Evolutionary conservation across 257 asterid genomes (phyloP).

Genomic region (Leonotis leonurus): DNA sequence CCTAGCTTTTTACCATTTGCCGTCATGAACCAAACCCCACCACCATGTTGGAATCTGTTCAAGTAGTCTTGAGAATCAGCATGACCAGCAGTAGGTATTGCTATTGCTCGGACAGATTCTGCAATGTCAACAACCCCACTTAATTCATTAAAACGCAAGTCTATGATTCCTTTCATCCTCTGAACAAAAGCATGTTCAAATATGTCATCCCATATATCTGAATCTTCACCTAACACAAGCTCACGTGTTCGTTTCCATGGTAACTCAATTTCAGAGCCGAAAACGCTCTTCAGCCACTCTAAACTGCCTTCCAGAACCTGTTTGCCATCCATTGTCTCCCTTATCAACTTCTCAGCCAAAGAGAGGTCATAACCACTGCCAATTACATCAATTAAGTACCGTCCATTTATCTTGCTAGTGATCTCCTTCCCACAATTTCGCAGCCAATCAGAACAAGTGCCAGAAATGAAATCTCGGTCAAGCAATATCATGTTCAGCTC

Average conservation of each 20-base stretch:
- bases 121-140: conserved; percentile 54
- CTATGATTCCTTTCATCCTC: conserved; percentile 83
- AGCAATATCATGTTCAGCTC: conserved; percentile 68
- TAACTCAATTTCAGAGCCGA: conserved; percentile 94
- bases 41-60: conserved; percentile 47
- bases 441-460: conserved; percentile 91
- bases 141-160: conserved; percentile 63
- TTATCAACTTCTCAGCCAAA: conserved; percentile 78
- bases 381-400: conserved; percentile 75
- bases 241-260: conserved; percentile 96
- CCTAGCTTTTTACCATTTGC: conserved; percentile 51
- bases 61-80: conserved; percentile 48
- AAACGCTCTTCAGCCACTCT: conserved; percentile 96
- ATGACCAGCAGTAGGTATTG: conserved; percentile 43
- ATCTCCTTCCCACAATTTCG: conserved; percentile 87
- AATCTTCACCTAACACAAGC: conserved; percentile 93
- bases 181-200: conserved; percentile 88
- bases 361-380: conserved; percentile 83
- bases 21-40: conserved; percentile 92
- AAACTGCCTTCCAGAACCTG: conserved; percentile 91
- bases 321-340: conserved; percentile 89
- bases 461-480: conserved; percentile 60
- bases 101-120: conserved; percentile 55
- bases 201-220: conserved; percentile 94
- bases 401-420: conserved; percentile 62